Conservation (phyloP, 1,284 basidiomycete species). For the Retiboletus flavoniger region DNA sequence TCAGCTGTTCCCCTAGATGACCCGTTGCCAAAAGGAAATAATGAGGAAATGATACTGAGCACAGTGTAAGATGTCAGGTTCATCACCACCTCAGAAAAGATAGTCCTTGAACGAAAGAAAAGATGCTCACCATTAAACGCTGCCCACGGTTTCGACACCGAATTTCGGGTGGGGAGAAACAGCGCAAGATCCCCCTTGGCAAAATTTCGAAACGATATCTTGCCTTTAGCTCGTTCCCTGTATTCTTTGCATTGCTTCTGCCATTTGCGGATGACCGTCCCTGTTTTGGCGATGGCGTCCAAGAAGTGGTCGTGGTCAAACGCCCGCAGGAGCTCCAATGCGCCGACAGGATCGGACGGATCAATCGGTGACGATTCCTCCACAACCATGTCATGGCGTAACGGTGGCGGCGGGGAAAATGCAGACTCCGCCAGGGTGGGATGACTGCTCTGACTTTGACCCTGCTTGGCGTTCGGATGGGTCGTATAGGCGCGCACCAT, state of each 20-base stretch:
- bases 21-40: conserved; percentile 91
- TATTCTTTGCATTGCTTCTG: conserved; percentile 95
- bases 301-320: conserved; percentile 85
- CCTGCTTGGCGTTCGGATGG: conserved; percentile 52
- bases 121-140: conserved; percentile 80
- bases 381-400: conserved; percentile 52
- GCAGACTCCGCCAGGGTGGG: conserved; percentile 45
- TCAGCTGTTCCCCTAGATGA: conserved; percentile 80
- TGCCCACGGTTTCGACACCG: conserved; percentile 92
- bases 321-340: conserved; percentile 64
- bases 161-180: conserved; percentile 94
- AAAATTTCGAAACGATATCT: conserved; percentile 93
- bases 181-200: conserved; percentile 90
- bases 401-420: conserved; percentile 43
- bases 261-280: conserved; percentile 90
- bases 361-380: conserved; percentile 73
- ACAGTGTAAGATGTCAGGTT: neutral
- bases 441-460: conserved; percentile 25
- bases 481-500: conserved; percentile 60
- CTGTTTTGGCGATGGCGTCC: conserved; percentile 77
- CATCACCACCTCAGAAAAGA: neutral
- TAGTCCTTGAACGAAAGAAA: neutral
- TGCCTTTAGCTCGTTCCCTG: conserved; percentile 87
- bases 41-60: conserved; percentile 87
- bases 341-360: conserved; percentile 64